phyloP scores from a whole-genome alignment of 139 green algal genomes.

The Chlamydomonas sphaeroides region DNA sequence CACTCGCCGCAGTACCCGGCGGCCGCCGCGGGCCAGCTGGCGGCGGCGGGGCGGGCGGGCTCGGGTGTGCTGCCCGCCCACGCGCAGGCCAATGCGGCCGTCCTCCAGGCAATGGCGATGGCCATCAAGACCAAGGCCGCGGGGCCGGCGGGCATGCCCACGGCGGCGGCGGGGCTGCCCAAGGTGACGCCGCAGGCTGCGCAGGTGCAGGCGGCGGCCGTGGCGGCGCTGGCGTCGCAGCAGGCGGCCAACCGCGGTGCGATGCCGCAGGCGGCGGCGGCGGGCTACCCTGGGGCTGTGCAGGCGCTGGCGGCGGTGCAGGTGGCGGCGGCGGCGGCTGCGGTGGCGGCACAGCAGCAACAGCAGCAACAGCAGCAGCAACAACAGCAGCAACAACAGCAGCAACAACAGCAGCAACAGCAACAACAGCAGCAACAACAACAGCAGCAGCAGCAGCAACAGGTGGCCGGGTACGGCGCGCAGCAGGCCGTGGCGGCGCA shows the following conservation, averaged over 20 bases:
- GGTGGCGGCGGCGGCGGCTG: neutral
- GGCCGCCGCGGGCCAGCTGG: too few species aligned
- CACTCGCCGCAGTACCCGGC: too few species aligned
- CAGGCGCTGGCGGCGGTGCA: neutral
- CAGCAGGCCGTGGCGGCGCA: neutral
- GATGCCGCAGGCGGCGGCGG: too few species aligned
- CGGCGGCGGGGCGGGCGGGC: too few species aligned
- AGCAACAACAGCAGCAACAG: conserved; percentile 16
- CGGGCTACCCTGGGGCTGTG: neutral
- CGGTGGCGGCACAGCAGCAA: neutral
- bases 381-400: neutral
- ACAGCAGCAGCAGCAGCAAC: conserved; percentile 12
- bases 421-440: conserved; percentile 7
- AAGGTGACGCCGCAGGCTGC: too few species aligned
- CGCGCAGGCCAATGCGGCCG: conserved; percentile 6
- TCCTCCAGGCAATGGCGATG: too few species aligned
- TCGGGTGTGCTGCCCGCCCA: neutral
- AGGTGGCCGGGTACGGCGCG: neutral
- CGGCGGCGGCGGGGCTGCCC: too few species aligned
- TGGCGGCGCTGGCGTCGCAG: neutral
- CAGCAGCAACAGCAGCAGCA: neutral
- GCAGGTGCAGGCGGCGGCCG: conserved; percentile 8
- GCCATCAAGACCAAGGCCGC: too few species aligned
- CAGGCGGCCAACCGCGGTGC: neutral
- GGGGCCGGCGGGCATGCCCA: too few species aligned